A percentile compares a stretch with the other conserved stretches of the same genome.
These are phyloP conservation scores for Ustilago xerochloae DNA, from an alignment of 1,284 basidiomycete species.

Conservation along the genomic window DNA sequence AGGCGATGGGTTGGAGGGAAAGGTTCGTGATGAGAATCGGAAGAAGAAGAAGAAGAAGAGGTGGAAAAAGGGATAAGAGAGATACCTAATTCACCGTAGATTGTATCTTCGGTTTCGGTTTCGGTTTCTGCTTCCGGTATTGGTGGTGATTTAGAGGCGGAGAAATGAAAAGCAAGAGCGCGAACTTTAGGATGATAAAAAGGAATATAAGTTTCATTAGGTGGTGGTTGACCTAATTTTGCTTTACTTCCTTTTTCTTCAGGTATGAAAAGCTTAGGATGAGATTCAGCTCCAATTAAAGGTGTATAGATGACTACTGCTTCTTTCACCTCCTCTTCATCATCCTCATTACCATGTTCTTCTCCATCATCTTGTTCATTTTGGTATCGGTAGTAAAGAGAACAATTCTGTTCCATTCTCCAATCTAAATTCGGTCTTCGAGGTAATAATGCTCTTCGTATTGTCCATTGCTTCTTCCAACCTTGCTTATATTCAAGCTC, in stretches of 20 bases:
- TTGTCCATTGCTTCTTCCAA: constrained; percentile 37
- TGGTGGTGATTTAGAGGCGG: background rate
- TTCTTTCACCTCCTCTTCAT: constrained; percentile 20
- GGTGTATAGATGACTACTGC: constrained; percentile 46
- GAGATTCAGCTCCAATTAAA: constrained; percentile 7
- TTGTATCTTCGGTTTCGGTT: background rate
- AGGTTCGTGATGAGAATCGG: background rate
- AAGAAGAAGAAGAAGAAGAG: background rate
- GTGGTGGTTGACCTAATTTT: background rate
- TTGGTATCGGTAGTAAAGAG: constrained; percentile 16
- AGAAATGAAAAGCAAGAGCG: constrained; percentile 51
- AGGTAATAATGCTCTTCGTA: constrained; percentile 36
- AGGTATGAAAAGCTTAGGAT: constrained; percentile 20
- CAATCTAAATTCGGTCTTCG: constrained; percentile 45
- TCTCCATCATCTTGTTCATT: background rate
- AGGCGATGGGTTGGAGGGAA: constrained; percentile 72
- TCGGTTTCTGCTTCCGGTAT: background rate
- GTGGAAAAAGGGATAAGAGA: constrained; percentile 70
- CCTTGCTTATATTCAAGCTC: background rate
- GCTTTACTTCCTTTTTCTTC: background rate
- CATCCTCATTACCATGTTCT: background rate
- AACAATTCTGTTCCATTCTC: constrained; percentile 49
- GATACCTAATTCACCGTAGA: constrained; percentile 70
- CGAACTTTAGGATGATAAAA: constrained; percentile 66
- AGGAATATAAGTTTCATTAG: constrained; percentile 43